Evolutionary conservation across 2,329 filamentous ascomycete genomes (phyloP), one percentile per base, ranked within the genome.

Genomic region (Scedosporium apiospermum): DNA sequence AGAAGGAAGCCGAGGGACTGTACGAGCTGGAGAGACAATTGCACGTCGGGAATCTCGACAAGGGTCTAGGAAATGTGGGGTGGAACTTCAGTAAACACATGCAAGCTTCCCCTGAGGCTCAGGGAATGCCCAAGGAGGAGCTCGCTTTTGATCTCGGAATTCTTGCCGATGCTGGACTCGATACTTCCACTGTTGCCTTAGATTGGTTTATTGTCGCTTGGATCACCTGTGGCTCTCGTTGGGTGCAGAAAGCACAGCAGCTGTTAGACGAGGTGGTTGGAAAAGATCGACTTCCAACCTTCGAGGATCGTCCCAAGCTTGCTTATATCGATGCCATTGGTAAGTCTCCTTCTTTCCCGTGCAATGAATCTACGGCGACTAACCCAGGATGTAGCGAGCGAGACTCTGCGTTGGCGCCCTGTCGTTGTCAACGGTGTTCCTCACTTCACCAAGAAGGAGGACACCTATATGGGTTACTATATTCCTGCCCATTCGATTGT

Each of bases 321-420:
- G 73, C 75, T 0, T 81, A 80, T 65, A 71, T 81, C 7, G 69
- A 73, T 30, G 76, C 74, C 34, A 69, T 77, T 7, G 46, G 58
- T 60, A 62, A 59, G 63, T 61, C 30, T 34, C n/a, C 55, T 14
- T n/a, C 18, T 10, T 16, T 18, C 5, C 26, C n/a, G 16, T 23
- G 1, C 55, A n/a, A 16, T 16, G 21, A 34, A 16, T 9, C 5
- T 34, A 4, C 14, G 6, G 5, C 16, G 6, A 10, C 55, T 58
- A 34, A 58, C 27, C n/a, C 27, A 38, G 7, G 14, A 6, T 27
- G 12, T 38, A 62, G 64, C 77, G 60, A 75, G 76, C 55, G 79
- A 82, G 66, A 66, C 71, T 1, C 65, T 80, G 23, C 73, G 79
- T 3, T 81, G 79, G 78, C 73, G 77, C 9, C 77, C 78, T 0